Percentiles rank a stretch among this genome's conserved stretches.
Conservation (phyloP, 345 rosid species). For the Brassica cretica region DNA sequence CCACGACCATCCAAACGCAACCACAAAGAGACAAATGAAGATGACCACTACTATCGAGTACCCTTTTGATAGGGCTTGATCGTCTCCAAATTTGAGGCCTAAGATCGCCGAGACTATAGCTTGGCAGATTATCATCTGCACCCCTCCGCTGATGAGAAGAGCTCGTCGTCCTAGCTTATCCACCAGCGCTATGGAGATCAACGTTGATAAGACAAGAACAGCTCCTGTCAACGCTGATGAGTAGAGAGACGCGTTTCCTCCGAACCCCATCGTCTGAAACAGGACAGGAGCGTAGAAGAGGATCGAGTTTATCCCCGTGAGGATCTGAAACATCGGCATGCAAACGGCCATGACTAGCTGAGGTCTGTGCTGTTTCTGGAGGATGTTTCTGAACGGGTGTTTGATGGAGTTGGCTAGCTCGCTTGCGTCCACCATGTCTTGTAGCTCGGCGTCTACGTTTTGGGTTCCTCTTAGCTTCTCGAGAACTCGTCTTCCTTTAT, state of each 20-base stretch:
- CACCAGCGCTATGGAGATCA: slow-evolving; percentile 74
- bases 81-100: slow-evolving; percentile 75
- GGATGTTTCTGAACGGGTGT: slow-evolving; percentile 84
- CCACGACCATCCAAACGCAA: slow-evolving; percentile 98
- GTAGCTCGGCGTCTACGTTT: slow-evolving; percentile 71
- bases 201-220: slow-evolving; percentile 76
- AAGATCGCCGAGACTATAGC: slow-evolving; percentile 68
- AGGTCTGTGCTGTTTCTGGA: slow-evolving; percentile 70
- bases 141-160: slow-evolving; percentile 83
- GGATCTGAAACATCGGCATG: slow-evolving; percentile 86
- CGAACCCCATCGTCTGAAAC: slow-evolving; percentile 90
- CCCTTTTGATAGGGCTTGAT: slow-evolving; percentile 63
- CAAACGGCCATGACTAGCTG: slow-evolving; percentile 78
- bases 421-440: slow-evolving; percentile 87
- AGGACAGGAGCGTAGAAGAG: slow-evolving; percentile 93
- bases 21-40: slow-evolving; percentile 78
- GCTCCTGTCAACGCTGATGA: slow-evolving; percentile 96
- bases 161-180: slow-evolving; percentile 73
- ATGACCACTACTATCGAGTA: slow-evolving; percentile 67
- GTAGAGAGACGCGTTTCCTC: slow-evolving; percentile 75
- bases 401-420: slow-evolving; percentile 80
- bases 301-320: slow-evolving; percentile 90
- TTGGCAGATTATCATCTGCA: slow-evolving; percentile 83
- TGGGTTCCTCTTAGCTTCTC: slow-evolving; percentile 78
- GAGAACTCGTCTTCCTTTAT: slow-evolving; percentile 59